Percentiles rank a stretch among this genome's conserved stretches.
phyloP scores from a whole-genome alignment of 495 filamentous ascomycete genomes.

The Penicillium desertorum region DNA sequence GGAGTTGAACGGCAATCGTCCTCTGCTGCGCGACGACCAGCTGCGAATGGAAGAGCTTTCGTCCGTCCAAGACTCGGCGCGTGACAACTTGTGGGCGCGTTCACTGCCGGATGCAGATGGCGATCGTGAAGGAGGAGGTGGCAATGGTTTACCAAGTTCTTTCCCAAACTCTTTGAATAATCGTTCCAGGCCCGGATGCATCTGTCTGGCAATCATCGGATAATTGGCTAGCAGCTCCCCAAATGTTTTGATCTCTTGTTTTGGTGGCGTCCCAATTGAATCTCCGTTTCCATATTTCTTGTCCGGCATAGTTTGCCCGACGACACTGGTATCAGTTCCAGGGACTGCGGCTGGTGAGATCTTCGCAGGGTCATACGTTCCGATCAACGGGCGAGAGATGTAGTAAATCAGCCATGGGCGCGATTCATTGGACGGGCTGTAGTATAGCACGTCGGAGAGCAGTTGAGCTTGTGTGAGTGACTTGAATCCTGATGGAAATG shows the following conservation, averaged over 20 bases:
- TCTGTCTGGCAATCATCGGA: slow-evolving; percentile 94
- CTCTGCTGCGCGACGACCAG: slow-evolving; percentile 35
- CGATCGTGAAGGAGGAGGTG: slow-evolving; percentile 67
- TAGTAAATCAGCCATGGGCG: slow-evolving; percentile 96
- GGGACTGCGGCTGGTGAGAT: slow-evolving; percentile 60
- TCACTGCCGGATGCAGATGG: slow-evolving; percentile 40
- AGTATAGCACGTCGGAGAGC: slow-evolving; percentile 82
- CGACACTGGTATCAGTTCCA: slow-evolving; percentile 34
- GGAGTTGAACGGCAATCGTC: slow-evolving; percentile 47
- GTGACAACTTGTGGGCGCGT: slow-evolving; percentile 23
- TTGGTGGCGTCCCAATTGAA: slow-evolving; percentile 51
- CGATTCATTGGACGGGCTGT: slow-evolving; percentile 76
- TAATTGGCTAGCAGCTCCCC: slow-evolving; percentile 89
- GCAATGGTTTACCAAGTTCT: slow-evolving; percentile 80
- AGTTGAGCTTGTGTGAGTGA: slow-evolving; percentile 87
- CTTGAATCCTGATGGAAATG: slow-evolving; percentile 70
- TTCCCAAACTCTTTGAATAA: slow-evolving; percentile 86
- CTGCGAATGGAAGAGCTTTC: slow-evolving; percentile 40
- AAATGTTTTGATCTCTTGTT: slow-evolving; percentile 89
- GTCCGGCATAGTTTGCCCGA: slow-evolving; percentile 17
- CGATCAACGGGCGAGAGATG: slow-evolving; percentile 88
- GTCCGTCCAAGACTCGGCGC: slow-evolving; percentile 29
- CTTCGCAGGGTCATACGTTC: slow-evolving; percentile 72
- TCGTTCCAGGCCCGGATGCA: slow-evolving; percentile 88
- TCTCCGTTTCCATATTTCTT: slow-evolving; percentile 38